Conservation (phyloP, 1,284 basidiomycete species). For the Ganoderma meredithae region DNA sequence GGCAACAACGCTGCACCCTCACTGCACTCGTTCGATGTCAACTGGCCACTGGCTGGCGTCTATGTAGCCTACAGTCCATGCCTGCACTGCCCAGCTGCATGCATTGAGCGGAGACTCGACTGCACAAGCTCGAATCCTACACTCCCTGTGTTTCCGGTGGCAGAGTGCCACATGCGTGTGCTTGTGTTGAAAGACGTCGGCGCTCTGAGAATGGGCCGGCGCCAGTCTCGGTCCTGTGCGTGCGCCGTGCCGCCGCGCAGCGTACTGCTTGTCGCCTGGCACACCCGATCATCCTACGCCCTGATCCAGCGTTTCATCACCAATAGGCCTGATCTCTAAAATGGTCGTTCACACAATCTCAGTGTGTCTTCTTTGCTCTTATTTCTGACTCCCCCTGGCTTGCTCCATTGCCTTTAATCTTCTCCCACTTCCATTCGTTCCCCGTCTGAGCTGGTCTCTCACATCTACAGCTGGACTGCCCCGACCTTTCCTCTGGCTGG, state of each 20-base stretch:
- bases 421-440: conserved; percentile 24
- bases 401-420: conserved; percentile 7
- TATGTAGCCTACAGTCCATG: neutral
- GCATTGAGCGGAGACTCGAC: neutral
- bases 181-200: neutral
- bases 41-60: neutral
- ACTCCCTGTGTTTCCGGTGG: no score
- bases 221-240: neutral
- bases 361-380: conserved; percentile 17
- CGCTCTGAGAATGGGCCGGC: neutral
- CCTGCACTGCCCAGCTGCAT: neutral
- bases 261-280: conserved; percentile 13
- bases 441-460: conserved; percentile 33
- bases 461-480: conserved; percentile 32
- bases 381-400: conserved; percentile 11
- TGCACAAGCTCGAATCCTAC: neutral
- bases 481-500: conserved; percentile 25
- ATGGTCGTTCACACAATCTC: conserved; percentile 4
- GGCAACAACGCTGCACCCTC: neutral
- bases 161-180: neutral
- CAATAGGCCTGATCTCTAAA: conserved; percentile 14
- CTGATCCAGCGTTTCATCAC: conserved; percentile 24
- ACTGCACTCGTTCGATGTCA: neutral
- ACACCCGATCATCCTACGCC: conserved; percentile 12
- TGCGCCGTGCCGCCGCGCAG: conserved; percentile 3